Evolutionary conservation across 768 basidiomycete species (phyloP), one percentile per base, ranked within the genome.

Genomic region (Serendipita vermifera): DNA sequence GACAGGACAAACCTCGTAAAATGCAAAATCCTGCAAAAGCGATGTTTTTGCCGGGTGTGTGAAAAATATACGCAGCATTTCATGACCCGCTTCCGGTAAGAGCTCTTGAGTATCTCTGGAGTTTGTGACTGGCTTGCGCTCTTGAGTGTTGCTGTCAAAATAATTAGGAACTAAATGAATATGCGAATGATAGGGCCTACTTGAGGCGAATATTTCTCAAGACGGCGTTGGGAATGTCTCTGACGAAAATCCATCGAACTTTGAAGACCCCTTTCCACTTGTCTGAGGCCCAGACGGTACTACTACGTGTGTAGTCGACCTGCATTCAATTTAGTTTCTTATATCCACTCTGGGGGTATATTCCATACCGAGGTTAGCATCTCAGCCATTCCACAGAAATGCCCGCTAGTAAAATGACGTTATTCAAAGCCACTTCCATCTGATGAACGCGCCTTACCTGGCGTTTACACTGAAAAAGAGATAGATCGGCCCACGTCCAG

Each of bases 251-350:
- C 96, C 96, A 98, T 57, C 85, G 79, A 24, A 99, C 90, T 71
- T 93, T 94, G 75, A 99, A 96, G 54, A 98, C 90, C 22, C 96
- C 96, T 69, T 99, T 98, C 96, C 96, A 99, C 68, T 99, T 99
- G 70, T 98, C 93, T 32, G 93, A 93, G 1, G 93, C 93, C 96
- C 96, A 99, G 17, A 99, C 96, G 1, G 86, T 97, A 59, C 88
- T 92, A 66, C 89, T 91, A 58, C 85, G 79, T 3, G 87, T 85
- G 68, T 98, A 93, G 67, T 98, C 94, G 33, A 98, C 87, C 77
- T n/a, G n/a, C n/a, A n/a, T n/a, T n/a, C n/a, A n/a, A n/a, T n/a
- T n/a, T n/a, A n/a, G n/a, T n/a, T n/a, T n/a, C n/a, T n/a, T n/a
- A n/a, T n/a, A n/a, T n/a, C n/a, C n/a, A n/a, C n/a, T n/a, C n/a